A percentile compares a stretch with the other conserved stretches of the same genome.
These are phyloP conservation scores for Globisporangium apiculatum DNA, from an alignment of 352 stramenopile species.

Conservation along the genomic window DNA sequence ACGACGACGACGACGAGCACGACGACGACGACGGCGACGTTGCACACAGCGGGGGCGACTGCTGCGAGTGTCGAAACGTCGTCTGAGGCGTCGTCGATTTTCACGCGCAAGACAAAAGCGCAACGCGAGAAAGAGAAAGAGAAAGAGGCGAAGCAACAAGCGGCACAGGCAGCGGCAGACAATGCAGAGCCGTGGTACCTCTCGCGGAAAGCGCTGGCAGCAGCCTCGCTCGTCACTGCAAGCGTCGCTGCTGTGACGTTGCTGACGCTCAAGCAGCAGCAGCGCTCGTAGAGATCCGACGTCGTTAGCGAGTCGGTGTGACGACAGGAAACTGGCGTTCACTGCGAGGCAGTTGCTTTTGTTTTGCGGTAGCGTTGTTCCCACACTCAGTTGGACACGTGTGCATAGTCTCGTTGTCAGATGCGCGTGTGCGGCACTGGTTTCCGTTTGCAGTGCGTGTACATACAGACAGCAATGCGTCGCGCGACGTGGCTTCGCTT, in stretches of 20 bases:
- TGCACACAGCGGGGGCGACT: too few relatives aligned
- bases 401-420: slow-evolving; percentile 7
- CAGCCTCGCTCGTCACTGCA: slow-evolving; percentile 62
- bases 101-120: slow-evolving; percentile 58
- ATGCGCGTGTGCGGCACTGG: not conserved
- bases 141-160: slow-evolving; percentile 13
- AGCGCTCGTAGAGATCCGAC: slow-evolving; percentile 11
- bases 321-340: too few relatives aligned
- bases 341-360: not conserved
- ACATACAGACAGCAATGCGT: not conserved
- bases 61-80: too few relatives aligned
- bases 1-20: slow-evolving; percentile 16
- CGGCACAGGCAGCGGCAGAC: not conserved
- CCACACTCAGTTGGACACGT: not conserved
- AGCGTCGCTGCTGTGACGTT: slow-evolving; percentile 57
- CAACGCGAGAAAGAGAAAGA: slow-evolving; percentile 27
- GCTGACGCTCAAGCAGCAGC: slow-evolving; percentile 51
- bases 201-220: slow-evolving; percentile 46
- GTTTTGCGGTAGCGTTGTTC: slow-evolving; percentile 4
- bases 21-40: slow-evolving; percentile 1
- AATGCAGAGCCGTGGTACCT: slow-evolving; percentile 49
- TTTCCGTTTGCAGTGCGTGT: not conserved
- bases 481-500: not conserved
- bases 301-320: too few relatives aligned
- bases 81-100: slow-evolving; percentile 45